These are phyloP conservation scores for Kuraishia molischiana DNA, from an alignment of 805 yeast species.

Conservation along the genomic window DNA sequence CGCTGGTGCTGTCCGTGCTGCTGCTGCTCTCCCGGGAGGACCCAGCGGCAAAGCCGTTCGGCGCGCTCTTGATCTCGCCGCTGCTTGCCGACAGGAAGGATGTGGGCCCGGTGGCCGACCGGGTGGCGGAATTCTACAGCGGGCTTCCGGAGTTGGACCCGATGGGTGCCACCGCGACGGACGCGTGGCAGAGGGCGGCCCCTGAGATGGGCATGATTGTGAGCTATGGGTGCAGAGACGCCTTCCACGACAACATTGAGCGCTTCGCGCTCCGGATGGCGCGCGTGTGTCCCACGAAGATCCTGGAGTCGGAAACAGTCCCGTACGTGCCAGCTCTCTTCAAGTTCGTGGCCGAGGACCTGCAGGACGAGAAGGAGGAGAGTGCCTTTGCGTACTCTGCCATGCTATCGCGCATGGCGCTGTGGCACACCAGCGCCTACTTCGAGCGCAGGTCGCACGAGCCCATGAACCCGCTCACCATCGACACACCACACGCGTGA, in stretches of 20 bases:
- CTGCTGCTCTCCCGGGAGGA: background rate
- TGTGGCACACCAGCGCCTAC: slow-evolving; percentile 26
- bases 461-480: slow-evolving; percentile 23
- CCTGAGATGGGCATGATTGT: slow-evolving; percentile 31
- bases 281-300: slow-evolving; percentile 20
- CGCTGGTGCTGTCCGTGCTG: slow-evolving; percentile 20
- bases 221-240: slow-evolving; percentile 34
- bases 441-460: slow-evolving; percentile 13
- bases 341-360: slow-evolving; percentile 28
- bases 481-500: slow-evolving; percentile 19
- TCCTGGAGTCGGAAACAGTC: slow-evolving; percentile 22
- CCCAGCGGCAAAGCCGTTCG: slow-evolving; percentile 11
- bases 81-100: too few relatives aligned
- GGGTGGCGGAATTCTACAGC: slow-evolving; percentile 5
- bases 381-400: slow-evolving; percentile 29
- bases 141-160: slow-evolving; percentile 12
- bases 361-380: slow-evolving; percentile 30
- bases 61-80: slow-evolving; percentile 17
- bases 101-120: slow-evolving; percentile 9
- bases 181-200: slow-evolving; percentile 28
- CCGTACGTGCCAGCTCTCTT: slow-evolving; percentile 42
- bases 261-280: slow-evolving; percentile 17
- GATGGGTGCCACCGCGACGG: slow-evolving; percentile 22
- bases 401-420: slow-evolving; percentile 30
- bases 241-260: slow-evolving; percentile 25